Evolutionary conservation across 208 protist species (phyloP), one percentile per base, ranked within the genome.

Genomic region (Crithidia acanthocephali): DNA sequence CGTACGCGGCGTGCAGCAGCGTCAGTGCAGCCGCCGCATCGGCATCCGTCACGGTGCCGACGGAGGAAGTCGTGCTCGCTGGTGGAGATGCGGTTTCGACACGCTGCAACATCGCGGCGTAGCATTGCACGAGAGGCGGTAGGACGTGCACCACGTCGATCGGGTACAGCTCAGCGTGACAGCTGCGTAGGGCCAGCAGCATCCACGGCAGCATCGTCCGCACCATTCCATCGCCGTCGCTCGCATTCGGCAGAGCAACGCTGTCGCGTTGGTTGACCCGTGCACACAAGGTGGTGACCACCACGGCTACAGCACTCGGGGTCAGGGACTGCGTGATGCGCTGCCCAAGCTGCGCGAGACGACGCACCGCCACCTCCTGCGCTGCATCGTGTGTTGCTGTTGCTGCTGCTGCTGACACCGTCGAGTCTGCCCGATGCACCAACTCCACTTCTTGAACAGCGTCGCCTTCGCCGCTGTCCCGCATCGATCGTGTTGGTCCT

Each of bases 81-180:
- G 25, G 4, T 18, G 52, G 18, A 5, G 28, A 3, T 18, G 28
- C 53, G 6, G 25, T 20, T 0, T 11, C 20, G 9, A 52, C 22
- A 11, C 33, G 58, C 32, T 47, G 45, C 72, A 23, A 42, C 33
- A 51, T 20, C 16, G 47, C 44, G 20, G 68, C 53, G 67, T 91
- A 80, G 42, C 60, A 65, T 57, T 69, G 37, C 7, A 85, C 45
- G 32, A 95, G 72, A 15, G 68, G 32, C 9, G 80, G 75, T 62
- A 95, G 71, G 28, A 92, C 45, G 51, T 84, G 79, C 25, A 93
- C 74, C 0, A 92, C 76, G 57, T 95, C 90, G 28, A 90, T 85
- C 23, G 90, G 90, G 70, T 92, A 92, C 27, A 95, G 63, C 48
- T 91, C 79, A 15, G 72, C 40, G 18, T 76, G 72, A 23, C 58